Evolutionary conservation across 495 filamentous ascomycete genomes (phyloP).

Genomic region (Xylaria bambusicola): DNA sequence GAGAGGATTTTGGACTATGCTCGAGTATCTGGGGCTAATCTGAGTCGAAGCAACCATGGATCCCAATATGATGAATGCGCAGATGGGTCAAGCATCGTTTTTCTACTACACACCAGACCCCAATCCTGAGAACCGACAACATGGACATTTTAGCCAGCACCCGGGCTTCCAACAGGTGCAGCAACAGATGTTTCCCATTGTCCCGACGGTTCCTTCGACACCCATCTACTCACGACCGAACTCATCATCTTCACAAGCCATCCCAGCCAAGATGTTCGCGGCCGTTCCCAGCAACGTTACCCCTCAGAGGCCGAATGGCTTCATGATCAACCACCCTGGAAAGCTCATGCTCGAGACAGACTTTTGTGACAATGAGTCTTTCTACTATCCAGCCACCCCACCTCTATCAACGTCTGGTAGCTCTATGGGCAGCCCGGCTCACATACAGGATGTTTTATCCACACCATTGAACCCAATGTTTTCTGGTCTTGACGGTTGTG

Average conservation of each 20-base stretch:
- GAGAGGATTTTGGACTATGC: slow-evolving; percentile 3
- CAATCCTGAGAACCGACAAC: slow-evolving; percentile 71
- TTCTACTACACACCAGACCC: slow-evolving; percentile 89
- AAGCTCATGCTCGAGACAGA: slow-evolving; percentile 81
- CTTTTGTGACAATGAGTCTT: slow-evolving; percentile 64
- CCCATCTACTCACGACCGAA: slow-evolving; percentile 76
- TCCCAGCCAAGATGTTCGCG: slow-evolving; percentile 62
- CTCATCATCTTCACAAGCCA: slow-evolving; percentile 63
- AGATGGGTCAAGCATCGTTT: slow-evolving; percentile 78
- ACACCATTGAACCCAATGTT: slow-evolving; percentile 83
- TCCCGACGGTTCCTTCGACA: slow-evolving; percentile 59
- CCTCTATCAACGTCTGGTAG: slow-evolving; percentile 84
- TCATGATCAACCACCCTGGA: slow-evolving; percentile 69
- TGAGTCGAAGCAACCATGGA: slow-evolving; percentile 42
- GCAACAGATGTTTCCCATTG: slow-evolving; percentile 53
- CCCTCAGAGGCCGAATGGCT: slow-evolving; percentile 74
- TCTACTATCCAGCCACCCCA: slow-evolving; percentile 83
- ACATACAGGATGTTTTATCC: slow-evolving; percentile 72
- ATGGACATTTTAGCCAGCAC: slow-evolving; percentile 80
- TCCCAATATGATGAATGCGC: slow-evolving; percentile 48
- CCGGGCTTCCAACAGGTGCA: slow-evolving; percentile 55
- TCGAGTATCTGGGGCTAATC: slow-evolving; percentile 4
- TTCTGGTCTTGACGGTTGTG: slow-evolving; percentile 70
- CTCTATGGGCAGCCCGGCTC: slow-evolving; percentile 77
- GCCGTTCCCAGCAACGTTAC: slow-evolving; percentile 63